These are phyloP conservation scores for Ophiosphaerella herpotricha DNA, from an alignment of 2,329 filamentous ascomycete genomes.

Conservation along the genomic window DNA sequence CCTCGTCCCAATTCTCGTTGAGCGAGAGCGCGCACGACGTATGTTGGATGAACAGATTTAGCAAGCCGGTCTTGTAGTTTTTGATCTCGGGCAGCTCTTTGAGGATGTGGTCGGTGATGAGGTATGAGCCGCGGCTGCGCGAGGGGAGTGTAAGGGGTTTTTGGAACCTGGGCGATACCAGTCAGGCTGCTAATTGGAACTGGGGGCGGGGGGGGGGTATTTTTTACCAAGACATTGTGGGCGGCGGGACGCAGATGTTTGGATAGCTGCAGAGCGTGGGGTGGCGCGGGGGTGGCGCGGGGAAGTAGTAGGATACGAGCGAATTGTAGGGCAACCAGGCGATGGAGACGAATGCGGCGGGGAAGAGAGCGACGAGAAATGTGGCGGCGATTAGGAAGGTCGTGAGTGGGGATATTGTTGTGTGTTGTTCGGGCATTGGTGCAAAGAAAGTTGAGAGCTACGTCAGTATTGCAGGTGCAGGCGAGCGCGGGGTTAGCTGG, in stretches of 20 bases:
- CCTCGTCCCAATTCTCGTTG: conserved; percentile 88
- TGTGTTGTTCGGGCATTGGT: conserved; percentile 17
- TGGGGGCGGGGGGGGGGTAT: background rate
- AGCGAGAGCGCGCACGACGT: conserved; percentile 87
- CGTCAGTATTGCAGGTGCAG: conserved; percentile 3
- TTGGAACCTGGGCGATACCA: conserved; percentile 58
- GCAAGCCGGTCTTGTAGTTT: conserved; percentile 71
- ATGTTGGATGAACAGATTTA: conserved; percentile 94
- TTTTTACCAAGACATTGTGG: conserved; percentile 38
- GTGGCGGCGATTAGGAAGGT: conserved; percentile 53
- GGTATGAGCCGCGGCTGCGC: conserved; percentile 80
- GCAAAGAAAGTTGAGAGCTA: conserved; percentile 9
- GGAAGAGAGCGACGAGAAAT: conserved; percentile 58
- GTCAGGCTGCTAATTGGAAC: background rate
- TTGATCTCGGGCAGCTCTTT: conserved; percentile 77
- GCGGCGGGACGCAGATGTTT: conserved; percentile 28
- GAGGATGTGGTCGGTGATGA: conserved; percentile 78
- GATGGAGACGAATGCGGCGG: conserved; percentile 50
- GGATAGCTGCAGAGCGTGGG: conserved; percentile 31
- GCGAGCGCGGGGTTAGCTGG: background rate
- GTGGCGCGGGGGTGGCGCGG: conserved; percentile 19
- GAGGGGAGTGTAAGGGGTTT: conserved; percentile 81
- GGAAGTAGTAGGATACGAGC: conserved; percentile 31
- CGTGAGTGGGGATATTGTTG: conserved; percentile 41
- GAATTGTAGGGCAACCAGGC: conserved; percentile 43